Percentiles rank a stretch among this genome's conserved stretches.
phyloP scores from a whole-genome alignment of 768 basidiomycete genomes.

The Mycena rosella region DNA sequence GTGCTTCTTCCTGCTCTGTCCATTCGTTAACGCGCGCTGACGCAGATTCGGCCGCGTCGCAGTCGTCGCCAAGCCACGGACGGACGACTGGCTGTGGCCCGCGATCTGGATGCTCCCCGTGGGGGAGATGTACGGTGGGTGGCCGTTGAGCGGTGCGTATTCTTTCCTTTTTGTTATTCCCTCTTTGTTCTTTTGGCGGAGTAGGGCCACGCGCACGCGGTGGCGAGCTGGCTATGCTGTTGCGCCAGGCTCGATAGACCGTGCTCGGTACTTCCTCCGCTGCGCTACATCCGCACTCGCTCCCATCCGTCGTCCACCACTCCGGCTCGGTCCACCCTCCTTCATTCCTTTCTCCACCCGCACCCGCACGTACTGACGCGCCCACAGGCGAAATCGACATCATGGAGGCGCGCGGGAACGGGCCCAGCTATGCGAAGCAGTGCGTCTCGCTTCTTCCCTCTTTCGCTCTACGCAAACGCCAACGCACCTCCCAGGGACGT shows the following conservation, averaged over 20 bases:
- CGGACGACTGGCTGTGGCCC: constrained; percentile 81
- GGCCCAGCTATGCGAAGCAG: neutral
- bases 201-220: too few species aligned
- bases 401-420: neutral
- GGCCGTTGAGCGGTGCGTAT: constrained; percentile 72
- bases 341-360: neutral
- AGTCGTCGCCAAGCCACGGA: constrained; percentile 84
- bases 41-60: constrained; percentile 82
- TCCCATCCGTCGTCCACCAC: too few species aligned
- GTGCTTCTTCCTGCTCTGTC: too few species aligned
- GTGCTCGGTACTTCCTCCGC: too few species aligned
- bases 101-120: constrained; percentile 89
- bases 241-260: too few species aligned
- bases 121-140: constrained; percentile 74
- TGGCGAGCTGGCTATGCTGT: too few species aligned
- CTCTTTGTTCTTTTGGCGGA: neutral
- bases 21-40: too few species aligned
- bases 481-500: constrained; percentile 56
- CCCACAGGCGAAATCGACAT: constrained; percentile 1
- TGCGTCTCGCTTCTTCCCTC: neutral
- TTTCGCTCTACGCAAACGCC: neutral
- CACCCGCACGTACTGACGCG: too few species aligned
- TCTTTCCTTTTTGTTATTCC: too few species aligned
- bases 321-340: too few species aligned
- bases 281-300: too few species aligned